Base-by-base conservation (phyloP, 2,329 filamentous ascomycete species). In the Claviceps purpurea region DNA sequence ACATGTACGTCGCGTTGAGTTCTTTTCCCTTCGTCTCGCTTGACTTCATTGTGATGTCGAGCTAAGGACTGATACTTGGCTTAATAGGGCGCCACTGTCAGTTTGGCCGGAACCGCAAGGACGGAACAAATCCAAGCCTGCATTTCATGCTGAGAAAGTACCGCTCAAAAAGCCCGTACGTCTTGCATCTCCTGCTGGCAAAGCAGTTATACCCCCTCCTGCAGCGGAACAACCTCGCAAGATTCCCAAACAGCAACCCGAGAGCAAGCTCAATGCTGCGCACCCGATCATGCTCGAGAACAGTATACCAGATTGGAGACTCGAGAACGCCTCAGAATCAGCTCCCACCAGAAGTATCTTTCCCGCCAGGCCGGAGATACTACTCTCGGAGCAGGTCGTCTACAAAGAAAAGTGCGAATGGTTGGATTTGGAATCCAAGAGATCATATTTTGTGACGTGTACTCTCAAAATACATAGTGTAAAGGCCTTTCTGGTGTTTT, bases 401-500 rank as follows among this genome's bases (percentile, higher is more conserved):
- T 57, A 55, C 11, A 51, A 47, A 2, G 59, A 59, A 4, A 3
- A 52, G 4, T 61, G 61, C 26, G 44, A 56, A 22, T 37, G 58
- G 8, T 47, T 61, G 2, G 51, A 57, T 18, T 26, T 41, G 2
- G 56, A 53, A 8, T 30, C 49, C 1, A 39, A 46, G 10, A 8
- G 40, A 6, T 38, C 52, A 2, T 56, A 58, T 14, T 16, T 44
- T 20, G 56, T 57, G 0, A 47, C 53, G 41, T 55, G 59, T 26
- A n/a, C 42, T 3, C 47, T 65, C 20, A 57, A 56, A n/a, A 42
- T 64, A 16, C 34, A 51, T 1, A 49, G 52, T 4, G 56, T 55
- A 8, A 43, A 55, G 10, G 62, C 56, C 2, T 52, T 54, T 4
- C 52, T 65, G 4, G 48, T 56, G 1, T 44, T 67, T 24, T 51